Conservation (phyloP, 169 alveolate genomes). For the Babesia divergens region DNA sequence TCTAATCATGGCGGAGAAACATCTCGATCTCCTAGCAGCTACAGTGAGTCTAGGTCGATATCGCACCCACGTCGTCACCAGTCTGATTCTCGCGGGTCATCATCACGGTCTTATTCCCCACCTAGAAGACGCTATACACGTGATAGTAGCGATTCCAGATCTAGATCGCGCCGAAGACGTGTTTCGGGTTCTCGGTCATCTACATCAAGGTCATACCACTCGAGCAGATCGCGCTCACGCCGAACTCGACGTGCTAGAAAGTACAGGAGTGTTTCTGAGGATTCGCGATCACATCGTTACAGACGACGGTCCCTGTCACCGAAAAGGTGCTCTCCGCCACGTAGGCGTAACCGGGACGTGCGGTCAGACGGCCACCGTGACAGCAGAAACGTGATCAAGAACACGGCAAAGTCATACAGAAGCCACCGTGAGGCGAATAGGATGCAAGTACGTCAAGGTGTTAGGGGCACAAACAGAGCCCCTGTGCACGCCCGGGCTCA, state of each 20-base stretch:
- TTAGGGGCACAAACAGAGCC: background rate
- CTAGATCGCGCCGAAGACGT: background rate
- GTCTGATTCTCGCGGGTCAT: slow-evolving; percentile 34
- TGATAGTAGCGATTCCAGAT: background rate
- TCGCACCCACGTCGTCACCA: slow-evolving; percentile 23
- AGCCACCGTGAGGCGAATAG: background rate
- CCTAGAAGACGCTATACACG: slow-evolving; percentile 25
- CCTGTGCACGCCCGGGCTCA: background rate
- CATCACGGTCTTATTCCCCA: slow-evolving; percentile 8
- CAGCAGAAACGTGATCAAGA: background rate
- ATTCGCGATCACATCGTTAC: background rate
- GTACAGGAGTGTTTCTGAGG: background rate
- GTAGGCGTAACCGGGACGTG: background rate
- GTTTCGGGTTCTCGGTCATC: background rate
- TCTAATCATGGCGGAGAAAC: background rate
- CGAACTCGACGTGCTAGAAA: background rate
- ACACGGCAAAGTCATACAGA: background rate
- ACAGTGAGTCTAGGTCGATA: background rate
- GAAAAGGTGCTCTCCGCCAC: slow-evolving; percentile 13
- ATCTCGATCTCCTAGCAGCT: background rate
- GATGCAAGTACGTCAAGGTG: background rate
- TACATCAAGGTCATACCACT: background rate
- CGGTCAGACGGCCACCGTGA: background rate
- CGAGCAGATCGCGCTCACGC: slow-evolving; percentile 2
- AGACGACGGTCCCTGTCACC: background rate